A percentile compares a stretch with the other conserved stretches of the same genome.
Conservation (phyloP, 1,284 basidiomycete species). For the Melampsora americana region DNA sequence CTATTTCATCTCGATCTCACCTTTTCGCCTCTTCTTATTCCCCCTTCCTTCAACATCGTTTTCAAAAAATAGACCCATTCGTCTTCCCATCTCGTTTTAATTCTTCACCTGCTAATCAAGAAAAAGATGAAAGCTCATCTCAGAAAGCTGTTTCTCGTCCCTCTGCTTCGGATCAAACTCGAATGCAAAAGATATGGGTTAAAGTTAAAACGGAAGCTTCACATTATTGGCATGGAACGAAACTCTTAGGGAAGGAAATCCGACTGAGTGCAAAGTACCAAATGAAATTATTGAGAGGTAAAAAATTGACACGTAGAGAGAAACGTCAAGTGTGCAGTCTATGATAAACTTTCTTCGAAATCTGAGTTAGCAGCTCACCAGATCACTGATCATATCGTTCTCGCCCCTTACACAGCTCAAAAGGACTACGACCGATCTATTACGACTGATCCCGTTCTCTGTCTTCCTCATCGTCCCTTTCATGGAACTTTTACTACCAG, state of each 20-base stretch:
- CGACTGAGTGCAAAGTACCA: constrained; percentile 82
- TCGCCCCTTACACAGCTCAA: constrained; percentile 63
- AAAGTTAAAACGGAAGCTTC: constrained; percentile 91
- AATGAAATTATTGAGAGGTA: constrained; percentile 87
- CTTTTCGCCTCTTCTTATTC: neutral
- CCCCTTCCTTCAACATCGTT: neutral
- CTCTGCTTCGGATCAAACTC: neutral
- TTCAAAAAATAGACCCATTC: neutral
- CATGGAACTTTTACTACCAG: constrained; percentile 96
- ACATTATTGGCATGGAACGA: constrained; percentile 97
- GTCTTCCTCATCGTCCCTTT: constrained; percentile 95
- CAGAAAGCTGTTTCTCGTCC: constrained; percentile 10
- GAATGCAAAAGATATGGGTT: constrained; percentile 64
- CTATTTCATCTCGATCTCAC: neutral
- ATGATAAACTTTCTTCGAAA: neutral
- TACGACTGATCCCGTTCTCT: constrained; percentile 89
- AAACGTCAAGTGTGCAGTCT: constrained; percentile 70
- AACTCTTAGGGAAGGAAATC: constrained; percentile 90
- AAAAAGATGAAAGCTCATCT: neutral
- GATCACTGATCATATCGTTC: neutral
- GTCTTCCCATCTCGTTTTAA: neutral
- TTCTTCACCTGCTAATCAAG: neutral
- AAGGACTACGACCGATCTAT: constrained; percentile 85
- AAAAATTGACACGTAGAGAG: constrained; percentile 84
- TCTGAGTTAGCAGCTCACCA: no score